Conservation (phyloP, 2,329 filamentous ascomycete genomes). For the Monilinia laxa region DNA sequence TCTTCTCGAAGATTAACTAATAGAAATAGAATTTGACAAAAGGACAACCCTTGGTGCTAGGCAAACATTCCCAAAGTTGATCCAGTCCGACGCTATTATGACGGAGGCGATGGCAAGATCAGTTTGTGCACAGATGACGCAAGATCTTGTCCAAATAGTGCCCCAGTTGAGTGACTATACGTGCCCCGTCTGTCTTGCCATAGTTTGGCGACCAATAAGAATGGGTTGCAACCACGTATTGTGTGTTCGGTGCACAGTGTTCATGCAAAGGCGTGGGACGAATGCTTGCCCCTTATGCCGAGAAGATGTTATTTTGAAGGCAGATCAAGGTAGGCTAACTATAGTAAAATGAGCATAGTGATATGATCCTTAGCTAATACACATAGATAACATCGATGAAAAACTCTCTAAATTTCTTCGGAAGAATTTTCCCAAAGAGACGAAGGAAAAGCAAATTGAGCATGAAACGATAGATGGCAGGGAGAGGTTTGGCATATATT, state of each 20-base stretch:
- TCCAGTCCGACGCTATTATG: slow-evolving; percentile 60
- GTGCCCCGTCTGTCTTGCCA: slow-evolving; percentile 75
- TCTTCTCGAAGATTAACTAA: not conserved
- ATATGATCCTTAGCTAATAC: not conserved
- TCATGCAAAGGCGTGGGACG: slow-evolving; percentile 70
- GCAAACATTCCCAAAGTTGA: slow-evolving; percentile 57
- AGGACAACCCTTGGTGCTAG: slow-evolving; percentile 71
- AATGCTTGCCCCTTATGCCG: slow-evolving; percentile 75
- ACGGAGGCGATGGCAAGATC: slow-evolving; percentile 70
- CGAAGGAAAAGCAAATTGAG: slow-evolving; percentile 64
- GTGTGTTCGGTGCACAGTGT: slow-evolving; percentile 80
- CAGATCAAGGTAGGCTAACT: slow-evolving; percentile 57
- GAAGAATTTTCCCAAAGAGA: slow-evolving; percentile 72
- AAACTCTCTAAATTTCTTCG: slow-evolving; percentile 68
- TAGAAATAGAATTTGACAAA: slow-evolving; percentile 74
- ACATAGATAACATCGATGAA: slow-evolving; percentile 67
- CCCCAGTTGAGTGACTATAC: slow-evolving; percentile 83
- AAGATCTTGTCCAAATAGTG: slow-evolving; percentile 69
- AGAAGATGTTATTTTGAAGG: slow-evolving; percentile 66
- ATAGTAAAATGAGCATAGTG: not conserved
- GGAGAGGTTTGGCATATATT: slow-evolving; percentile 68
- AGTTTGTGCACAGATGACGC: slow-evolving; percentile 71
- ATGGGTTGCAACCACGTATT: slow-evolving; percentile 75
- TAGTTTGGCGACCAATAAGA: slow-evolving; percentile 80
- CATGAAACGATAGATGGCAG: slow-evolving; percentile 75